Base-by-base conservation (phyloP, 805 yeast species). In the Candida nemodendra region DNA sequence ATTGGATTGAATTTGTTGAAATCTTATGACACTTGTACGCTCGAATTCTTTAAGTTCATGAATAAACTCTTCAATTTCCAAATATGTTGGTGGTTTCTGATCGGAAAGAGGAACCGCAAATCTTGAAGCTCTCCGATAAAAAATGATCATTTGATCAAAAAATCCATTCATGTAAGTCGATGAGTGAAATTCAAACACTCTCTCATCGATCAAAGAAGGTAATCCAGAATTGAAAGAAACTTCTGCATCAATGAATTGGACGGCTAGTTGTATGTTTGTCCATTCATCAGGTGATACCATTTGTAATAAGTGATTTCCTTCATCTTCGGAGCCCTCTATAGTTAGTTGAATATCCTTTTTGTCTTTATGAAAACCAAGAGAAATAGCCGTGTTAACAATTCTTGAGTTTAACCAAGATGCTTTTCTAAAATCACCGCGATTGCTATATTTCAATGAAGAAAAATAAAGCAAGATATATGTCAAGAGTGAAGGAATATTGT, bases 231-330 rank as follows among this genome's bases (percentile, higher is more conserved):
- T 36, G 33, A 51, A 53, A 12, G 54, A 24, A 16, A 45, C 40
- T 16, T 54, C 47, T 4, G 53, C 41, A 41, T 57, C 61, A 26
- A 56, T 34, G 22, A 44, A 46, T 32, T 39, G 36, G 6, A 56
- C 38, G 14, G 44, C 24, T 5, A 18, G 27, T 50, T 55, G 47
- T 12, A 51, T 42, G 23, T 30, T 38, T 21, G 39, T 18, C 49
- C 50, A 49, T 18, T 57, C 60, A 9, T 32, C 27, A 11, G 31
- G 34, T 12, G 47, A 31, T 13, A 56, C 32, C 4, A n/a, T 5
- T 7, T 17, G 5, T 32, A 29, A 13, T 9, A 15, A 23, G 23
- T 30, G 29, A 18, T 27, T 24, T 22, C 18, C 15, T 5, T 30
- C 11, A 16, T 27, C 27, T n/a, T 25, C 19, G 4, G 24, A 21